Evolutionary conservation across 2,329 filamentous ascomycete species (phyloP).

Genomic region (Thermothelomyces thermophilus): DNA sequence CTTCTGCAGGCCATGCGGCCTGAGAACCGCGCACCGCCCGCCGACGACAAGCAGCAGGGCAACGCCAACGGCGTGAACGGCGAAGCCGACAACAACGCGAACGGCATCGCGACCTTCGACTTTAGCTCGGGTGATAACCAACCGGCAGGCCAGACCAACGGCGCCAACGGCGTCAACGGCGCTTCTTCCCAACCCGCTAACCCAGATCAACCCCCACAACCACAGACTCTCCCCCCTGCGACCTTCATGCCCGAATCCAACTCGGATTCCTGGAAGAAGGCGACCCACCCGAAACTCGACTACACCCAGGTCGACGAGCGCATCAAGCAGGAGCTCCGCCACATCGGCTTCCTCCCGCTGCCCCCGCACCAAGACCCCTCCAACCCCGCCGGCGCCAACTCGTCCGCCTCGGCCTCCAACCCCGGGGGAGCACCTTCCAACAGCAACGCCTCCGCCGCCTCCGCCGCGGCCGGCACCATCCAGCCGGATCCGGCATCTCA

Average conservation of each 20-base stretch:
- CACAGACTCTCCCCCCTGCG: conserved; percentile 54
- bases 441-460: not conserved
- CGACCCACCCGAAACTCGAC: conserved; percentile 68
- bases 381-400: not conserved
- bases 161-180: conserved; percentile 24
- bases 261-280: conserved; percentile 71
- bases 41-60: conserved; percentile 50
- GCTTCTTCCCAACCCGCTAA: conserved; percentile 20
- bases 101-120: conserved; percentile 47
- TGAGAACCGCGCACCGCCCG: conserved; percentile 52
- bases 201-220: conserved; percentile 1
- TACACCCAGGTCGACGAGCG: conserved; percentile 85
- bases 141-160: conserved; percentile 29
- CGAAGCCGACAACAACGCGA: conserved; percentile 49
- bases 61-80: conserved; percentile 41
- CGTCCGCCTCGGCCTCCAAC: not conserved
- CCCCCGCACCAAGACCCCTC: conserved; percentile 24
- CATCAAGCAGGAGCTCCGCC: conserved; percentile 80
- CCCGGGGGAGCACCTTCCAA: not conserved
- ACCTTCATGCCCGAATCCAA: conserved; percentile 73
- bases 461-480: not conserved
- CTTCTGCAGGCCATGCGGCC: conserved; percentile 76
- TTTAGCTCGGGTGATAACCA: conserved; percentile 32
- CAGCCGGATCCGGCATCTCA: conserved; percentile 20
- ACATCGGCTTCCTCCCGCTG: conserved; percentile 75